Evolutionary conservation across 495 filamentous ascomycete genomes (phyloP), one percentile per base, ranked within the genome.

Genomic region (Penicillium salamii): DNA sequence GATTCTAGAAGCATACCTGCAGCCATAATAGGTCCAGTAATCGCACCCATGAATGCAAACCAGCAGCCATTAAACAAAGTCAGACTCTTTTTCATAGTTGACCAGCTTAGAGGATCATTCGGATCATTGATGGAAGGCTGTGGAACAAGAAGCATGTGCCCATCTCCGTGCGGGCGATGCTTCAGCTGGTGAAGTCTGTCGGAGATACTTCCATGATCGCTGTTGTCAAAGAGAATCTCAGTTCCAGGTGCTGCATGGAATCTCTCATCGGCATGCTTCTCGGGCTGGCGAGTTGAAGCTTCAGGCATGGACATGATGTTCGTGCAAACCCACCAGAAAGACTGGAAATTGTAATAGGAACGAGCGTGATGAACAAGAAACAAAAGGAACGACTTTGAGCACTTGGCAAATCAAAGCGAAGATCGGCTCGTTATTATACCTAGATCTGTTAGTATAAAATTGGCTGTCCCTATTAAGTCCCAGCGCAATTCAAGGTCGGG

Each of bases 1-100:
- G 14, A 37, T 17, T 13, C 11, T 32, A 1, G 4, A 40, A n/a
- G 35, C 34, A 29, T 53, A 53, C 50, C 50, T 6, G 68, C 76
- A 24, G 76, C 76, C 8, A 75, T 72, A 8, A 79, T 64, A 38
- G 78, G 76, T 55, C 77, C 78, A 53, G 70, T 77, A 46, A 79
- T 50, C 64, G 52, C 77, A 63, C 68, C 78, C 78, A 46, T 75
- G 67, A 17, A 72, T n/a, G 51, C 72, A 71, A 14, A 78, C 71
- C 21, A 78, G 39, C 12, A 59, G 40, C 49, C 41, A 23, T 53
- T 53, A 36, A 53, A 47, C 11, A 47, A 36, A 0, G 26, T 34
- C 13, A 52, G 5, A 13, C 15, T 37, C 17, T 47, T 53, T 32
- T 47, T 53, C 17, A 13, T 9, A 2, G 34, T 57, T 62, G 66